Evolutionary conservation across 306 rosid species (phyloP).

Genomic region (Styphnolobium japonicum): DNA sequence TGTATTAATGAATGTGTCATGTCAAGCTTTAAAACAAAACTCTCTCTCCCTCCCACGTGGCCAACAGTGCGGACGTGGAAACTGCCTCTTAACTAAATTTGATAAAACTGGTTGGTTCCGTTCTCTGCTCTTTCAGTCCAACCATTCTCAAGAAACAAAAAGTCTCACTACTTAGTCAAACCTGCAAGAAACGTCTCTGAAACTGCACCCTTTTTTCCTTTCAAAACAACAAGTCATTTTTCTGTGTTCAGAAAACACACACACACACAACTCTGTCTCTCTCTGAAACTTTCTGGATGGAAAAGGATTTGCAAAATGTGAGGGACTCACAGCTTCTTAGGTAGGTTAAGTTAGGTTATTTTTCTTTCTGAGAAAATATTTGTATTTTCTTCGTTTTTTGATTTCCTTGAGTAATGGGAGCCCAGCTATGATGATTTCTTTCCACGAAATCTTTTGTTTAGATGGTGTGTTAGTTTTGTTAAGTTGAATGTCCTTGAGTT

Average conservation of each 20-base stretch:
- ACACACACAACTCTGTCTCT: background rate
- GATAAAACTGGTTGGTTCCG: slow-evolving; percentile 44
- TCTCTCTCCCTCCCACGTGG: slow-evolving; percentile 27
- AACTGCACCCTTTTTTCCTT: background rate
- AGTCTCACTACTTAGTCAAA: too few species aligned
- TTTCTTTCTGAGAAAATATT: too few species aligned
- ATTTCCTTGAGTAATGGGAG: too few species aligned
- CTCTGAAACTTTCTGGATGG: slow-evolving; percentile 19
- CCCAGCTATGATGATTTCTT: too few species aligned
- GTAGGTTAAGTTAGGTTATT: background rate
- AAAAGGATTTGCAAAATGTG: slow-evolving; percentile 24
- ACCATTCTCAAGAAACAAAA: too few species aligned
- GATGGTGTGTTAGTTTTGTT: too few species aligned
- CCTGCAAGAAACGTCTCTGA: slow-evolving; percentile 27
- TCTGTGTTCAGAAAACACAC: background rate
- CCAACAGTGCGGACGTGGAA: slow-evolving; percentile 41
- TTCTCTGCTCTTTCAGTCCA: background rate
- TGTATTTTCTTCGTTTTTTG: too few species aligned
- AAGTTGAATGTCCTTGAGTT: too few species aligned
- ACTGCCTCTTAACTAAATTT: slow-evolving; percentile 39
- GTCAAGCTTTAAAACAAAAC: background rate
- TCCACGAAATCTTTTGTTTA: too few species aligned
- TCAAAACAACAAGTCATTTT: background rate
- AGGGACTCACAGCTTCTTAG: slow-evolving; percentile 2
- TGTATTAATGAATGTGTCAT: too few species aligned